Percentiles rank a stretch among this genome's conserved stretches.
phyloP scores from a whole-genome alignment of 2,329 filamentous ascomycete species.

The Monascus ruber region DNA sequence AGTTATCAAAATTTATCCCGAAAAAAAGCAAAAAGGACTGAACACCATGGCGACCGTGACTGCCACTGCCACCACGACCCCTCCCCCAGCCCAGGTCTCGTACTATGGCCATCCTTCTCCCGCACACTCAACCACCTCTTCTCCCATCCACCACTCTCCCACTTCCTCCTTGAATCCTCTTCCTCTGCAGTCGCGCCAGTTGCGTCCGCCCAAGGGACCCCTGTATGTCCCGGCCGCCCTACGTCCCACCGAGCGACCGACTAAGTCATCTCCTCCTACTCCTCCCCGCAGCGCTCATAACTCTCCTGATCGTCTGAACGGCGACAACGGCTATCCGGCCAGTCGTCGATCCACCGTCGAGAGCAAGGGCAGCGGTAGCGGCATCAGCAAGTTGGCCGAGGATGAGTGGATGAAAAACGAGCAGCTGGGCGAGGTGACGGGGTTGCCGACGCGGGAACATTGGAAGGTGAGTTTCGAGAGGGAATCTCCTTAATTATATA shows the following conservation, averaged over 20 bases:
- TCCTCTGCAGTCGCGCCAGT: slow-evolving; percentile 41
- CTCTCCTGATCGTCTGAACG: slow-evolving; percentile 39
- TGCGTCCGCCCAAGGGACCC: slow-evolving; percentile 49
- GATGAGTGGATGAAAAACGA: slow-evolving; percentile 43
- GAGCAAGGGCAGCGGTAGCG: slow-evolving; percentile 27
- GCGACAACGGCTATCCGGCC: slow-evolving; percentile 19
- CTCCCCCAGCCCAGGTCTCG: slow-evolving; percentile 21
- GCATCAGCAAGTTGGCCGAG: slow-evolving; percentile 38
- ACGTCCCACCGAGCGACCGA: slow-evolving; percentile 47
- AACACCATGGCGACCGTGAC: slow-evolving; percentile 10
- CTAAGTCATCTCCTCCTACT: slow-evolving; percentile 33
- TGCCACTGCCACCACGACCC: slow-evolving; percentile 7
- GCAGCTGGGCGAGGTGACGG: slow-evolving; percentile 45
- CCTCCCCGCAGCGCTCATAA: slow-evolving; percentile 44
- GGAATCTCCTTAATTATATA: slow-evolving; percentile 1
- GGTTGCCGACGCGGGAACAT: slow-evolving; percentile 50
- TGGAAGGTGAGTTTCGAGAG: slow-evolving; percentile 47
- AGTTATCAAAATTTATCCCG: too few relatives aligned
- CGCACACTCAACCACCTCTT: slow-evolving; percentile 37
- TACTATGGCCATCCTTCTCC: slow-evolving; percentile 33
- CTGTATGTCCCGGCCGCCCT: slow-evolving; percentile 54
- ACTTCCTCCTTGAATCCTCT: slow-evolving; percentile 38
- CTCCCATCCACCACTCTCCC: slow-evolving; percentile 43
- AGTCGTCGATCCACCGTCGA: slow-evolving; percentile 30
- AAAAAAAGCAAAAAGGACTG: too few relatives aligned